A percentile compares a stretch with the other conserved stretches of the same genome.
These are phyloP conservation scores for Salix koriyanagi DNA, from an alignment of 345 rosid species.

Conservation along the genomic window DNA sequence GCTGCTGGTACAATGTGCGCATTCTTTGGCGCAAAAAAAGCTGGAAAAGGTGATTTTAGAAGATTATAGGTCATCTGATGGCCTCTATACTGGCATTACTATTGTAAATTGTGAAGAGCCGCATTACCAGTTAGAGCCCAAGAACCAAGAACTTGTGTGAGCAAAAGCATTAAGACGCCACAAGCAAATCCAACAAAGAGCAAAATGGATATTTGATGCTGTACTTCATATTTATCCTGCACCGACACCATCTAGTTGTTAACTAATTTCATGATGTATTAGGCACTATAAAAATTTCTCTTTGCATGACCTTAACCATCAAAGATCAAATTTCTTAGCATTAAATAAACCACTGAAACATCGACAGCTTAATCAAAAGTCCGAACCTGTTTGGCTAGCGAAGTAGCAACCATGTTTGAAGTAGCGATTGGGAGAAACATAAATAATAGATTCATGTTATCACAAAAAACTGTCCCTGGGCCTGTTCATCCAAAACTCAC, in stretches of 20 bases:
- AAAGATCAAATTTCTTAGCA: no score
- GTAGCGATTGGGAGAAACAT: slow-evolving; percentile 56
- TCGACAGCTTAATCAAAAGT: no score
- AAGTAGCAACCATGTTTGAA: slow-evolving; percentile 51
- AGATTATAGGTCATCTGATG: background rate
- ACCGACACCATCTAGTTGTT: background rate
- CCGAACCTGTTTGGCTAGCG: slow-evolving; percentile 39
- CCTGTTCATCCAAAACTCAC: slow-evolving; percentile 23
- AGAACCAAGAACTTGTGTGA: no score
- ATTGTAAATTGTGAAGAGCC: no score
- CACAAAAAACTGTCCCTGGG: slow-evolving; percentile 54
- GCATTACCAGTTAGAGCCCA: slow-evolving; percentile 23
- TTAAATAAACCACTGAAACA: no score
- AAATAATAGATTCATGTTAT: slow-evolving; percentile 38
- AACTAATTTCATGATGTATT: no score
- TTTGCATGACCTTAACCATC: no score
- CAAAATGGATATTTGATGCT: slow-evolving; percentile 74
- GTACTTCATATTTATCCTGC: slow-evolving; percentile 78
- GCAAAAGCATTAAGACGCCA: no score
- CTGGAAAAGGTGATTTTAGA: background rate
- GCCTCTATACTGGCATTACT: background rate
- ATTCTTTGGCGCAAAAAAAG: slow-evolving; percentile 15
- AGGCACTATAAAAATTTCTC: no score
- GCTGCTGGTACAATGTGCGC: slow-evolving; percentile 20
- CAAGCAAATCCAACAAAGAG: slow-evolving; percentile 53